A percentile compares a stretch with the other conserved stretches of the same genome.
phyloP scores from a whole-genome alignment of 441 rosid species.

The Bocquillonia castaneifolia region DNA sequence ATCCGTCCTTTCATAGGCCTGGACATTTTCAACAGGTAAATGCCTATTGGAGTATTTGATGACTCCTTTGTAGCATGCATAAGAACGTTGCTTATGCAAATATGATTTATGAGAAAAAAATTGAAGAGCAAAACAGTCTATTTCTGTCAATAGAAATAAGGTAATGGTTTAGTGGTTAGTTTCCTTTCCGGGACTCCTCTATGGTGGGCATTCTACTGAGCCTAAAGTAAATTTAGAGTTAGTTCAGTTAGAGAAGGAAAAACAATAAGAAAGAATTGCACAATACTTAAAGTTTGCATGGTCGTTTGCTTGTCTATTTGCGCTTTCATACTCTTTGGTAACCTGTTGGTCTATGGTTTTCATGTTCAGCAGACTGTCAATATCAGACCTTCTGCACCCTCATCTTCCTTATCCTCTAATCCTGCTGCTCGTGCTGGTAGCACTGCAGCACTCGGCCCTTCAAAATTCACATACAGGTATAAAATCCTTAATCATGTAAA shows the following conservation, averaged over 20 bases:
- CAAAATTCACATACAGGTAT: constrained; percentile 86
- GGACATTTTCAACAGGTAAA: constrained; percentile 75
- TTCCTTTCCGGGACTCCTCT: neutral
- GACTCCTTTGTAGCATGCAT: neutral
- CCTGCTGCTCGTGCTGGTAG: constrained; percentile 53
- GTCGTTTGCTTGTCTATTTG: constrained; percentile 5
- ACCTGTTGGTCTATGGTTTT: constrained; percentile 16
- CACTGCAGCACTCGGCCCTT: constrained; percentile 40
- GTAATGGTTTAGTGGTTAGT: neutral
- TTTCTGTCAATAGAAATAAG: neutral
- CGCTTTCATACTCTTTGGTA: constrained; percentile 8
- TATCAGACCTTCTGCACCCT: constrained; percentile 47
- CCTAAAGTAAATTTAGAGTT: neutral
- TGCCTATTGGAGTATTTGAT: constrained; percentile 10
- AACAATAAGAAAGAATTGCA: neutral
- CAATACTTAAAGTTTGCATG: neutral
- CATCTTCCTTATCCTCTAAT: constrained; percentile 43
- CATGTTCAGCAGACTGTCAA: constrained; percentile 49
- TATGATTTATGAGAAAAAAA: neutral
- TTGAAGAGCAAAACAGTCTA: neutral
- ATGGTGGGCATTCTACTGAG: neutral
- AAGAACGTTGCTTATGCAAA: neutral
- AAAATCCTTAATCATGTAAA: constrained; percentile 19
- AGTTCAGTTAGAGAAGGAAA: neutral
- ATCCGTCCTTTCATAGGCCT: constrained; percentile 50